These are phyloP conservation scores for Aspergillus pseudonomiae DNA, from an alignment of 2,329 filamentous ascomycete genomes.

Conservation along the genomic window DNA sequence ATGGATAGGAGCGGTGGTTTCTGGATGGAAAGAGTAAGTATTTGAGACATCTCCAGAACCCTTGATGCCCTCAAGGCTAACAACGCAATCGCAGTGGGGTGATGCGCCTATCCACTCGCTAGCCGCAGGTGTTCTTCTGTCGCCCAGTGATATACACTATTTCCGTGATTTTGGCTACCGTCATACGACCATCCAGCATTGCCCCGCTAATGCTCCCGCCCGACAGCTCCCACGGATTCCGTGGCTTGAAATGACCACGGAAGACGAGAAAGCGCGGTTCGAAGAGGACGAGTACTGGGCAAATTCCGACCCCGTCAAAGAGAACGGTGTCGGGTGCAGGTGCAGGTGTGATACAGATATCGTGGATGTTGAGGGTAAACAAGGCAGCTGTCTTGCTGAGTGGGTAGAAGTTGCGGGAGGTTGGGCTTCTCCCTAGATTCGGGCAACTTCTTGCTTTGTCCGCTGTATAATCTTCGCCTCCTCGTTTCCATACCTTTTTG, in stretches of 20 bases:
- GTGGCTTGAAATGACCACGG: slow-evolving; percentile 78
- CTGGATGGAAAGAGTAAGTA: slow-evolving; percentile 93
- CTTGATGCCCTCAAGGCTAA: slow-evolving; percentile 12
- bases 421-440: slow-evolving; percentile 67
- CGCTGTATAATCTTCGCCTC: slow-evolving; percentile 34
- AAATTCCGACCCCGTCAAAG: slow-evolving; percentile 79
- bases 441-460: slow-evolving; percentile 22
- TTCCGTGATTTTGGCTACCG: slow-evolving; percentile 98
- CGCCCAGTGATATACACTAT: slow-evolving; percentile 87
- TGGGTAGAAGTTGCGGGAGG: slow-evolving; percentile 98
- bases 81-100: slow-evolving; percentile 73
- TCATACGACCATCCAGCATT: slow-evolving; percentile 98
- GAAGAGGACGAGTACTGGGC: slow-evolving; percentile 99
- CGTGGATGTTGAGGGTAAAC: slow-evolving; percentile 95
- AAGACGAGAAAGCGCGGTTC: slow-evolving; percentile 77
- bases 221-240: slow-evolving; percentile 80
- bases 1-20: slow-evolving; percentile 98
- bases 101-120: slow-evolving; percentile 98
- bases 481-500: slow-evolving; percentile 33
- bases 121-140: slow-evolving; percentile 84
- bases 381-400: slow-evolving; percentile 90
- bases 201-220: slow-evolving; percentile 89
- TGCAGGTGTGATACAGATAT: slow-evolving; percentile 98
- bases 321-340: slow-evolving; percentile 95
- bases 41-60: slow-evolving; percentile 21